Conservation (phyloP, 148 eudicot genomes). For the Diospyros lotus region DNA sequence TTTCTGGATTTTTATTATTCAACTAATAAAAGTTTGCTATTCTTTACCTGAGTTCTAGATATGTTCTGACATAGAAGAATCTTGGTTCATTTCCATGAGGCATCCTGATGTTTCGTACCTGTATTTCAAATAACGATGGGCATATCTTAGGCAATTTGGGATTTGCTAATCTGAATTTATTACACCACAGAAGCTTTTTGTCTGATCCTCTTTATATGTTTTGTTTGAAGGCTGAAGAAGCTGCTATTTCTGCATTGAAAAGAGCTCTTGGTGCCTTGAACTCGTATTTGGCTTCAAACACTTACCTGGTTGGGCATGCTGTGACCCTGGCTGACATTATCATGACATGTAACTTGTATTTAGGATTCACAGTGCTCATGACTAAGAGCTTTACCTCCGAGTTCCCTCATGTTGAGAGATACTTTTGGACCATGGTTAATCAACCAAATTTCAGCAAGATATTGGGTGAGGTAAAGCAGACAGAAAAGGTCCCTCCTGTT, state of each 20-base stretch:
- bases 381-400: slow-evolving; percentile 72
- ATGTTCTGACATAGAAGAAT: not conserved
- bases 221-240: slow-evolving; percentile 55
- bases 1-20: too few species aligned
- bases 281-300: slow-evolving; percentile 59
- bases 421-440: slow-evolving; percentile 74
- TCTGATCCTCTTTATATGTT: not conserved
- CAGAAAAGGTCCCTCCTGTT: slow-evolving; percentile 49
- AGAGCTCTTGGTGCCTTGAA: slow-evolving; percentile 64
- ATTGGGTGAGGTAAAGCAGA: slow-evolving; percentile 55
- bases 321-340: slow-evolving; percentile 77
- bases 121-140: not conserved
- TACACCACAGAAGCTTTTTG: too few species aligned
- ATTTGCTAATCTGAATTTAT: not conserved
- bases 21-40: too few species aligned
- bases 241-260: slow-evolving; percentile 54
- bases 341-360: slow-evolving; percentile 44
- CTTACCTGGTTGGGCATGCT: slow-evolving; percentile 61
- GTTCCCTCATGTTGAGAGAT: slow-evolving; percentile 78
- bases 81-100: not conserved
- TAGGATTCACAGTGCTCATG: slow-evolving; percentile 41
- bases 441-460: slow-evolving; percentile 72
- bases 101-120: not conserved
- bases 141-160: not conserved
- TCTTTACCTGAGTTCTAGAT: too few species aligned